Conservation (phyloP, 352 stramenopile species). For the Pythium sp. region DNA sequence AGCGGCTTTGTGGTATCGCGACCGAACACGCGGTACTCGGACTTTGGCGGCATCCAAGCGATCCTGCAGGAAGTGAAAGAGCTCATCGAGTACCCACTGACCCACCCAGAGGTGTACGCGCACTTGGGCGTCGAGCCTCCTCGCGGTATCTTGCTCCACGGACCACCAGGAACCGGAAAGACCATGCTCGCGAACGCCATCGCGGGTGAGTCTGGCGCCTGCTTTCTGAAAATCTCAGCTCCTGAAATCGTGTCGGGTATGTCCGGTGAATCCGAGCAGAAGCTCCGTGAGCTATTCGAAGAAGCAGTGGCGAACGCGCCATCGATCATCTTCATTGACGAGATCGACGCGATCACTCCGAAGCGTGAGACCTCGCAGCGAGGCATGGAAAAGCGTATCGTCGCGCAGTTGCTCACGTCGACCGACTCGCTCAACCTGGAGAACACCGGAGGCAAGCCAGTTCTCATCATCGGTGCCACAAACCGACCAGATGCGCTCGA, state of each 20-base stretch:
- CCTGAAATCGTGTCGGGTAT: slow-evolving; percentile 95
- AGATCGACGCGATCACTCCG: slow-evolving; percentile 96
- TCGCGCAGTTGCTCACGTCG: slow-evolving; percentile 94
- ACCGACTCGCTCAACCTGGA: slow-evolving; percentile 89
- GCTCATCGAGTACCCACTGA: slow-evolving; percentile 95
- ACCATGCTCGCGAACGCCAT: slow-evolving; percentile 93
- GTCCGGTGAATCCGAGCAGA: slow-evolving; percentile 88
- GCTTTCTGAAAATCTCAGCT: slow-evolving; percentile 86
- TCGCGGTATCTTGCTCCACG: slow-evolving; percentile 90
- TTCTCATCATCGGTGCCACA: slow-evolving; percentile 97
- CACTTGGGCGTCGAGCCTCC: slow-evolving; percentile 92
- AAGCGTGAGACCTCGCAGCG: slow-evolving; percentile 91
- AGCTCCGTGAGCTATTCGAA: slow-evolving; percentile 92
- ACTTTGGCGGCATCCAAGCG: slow-evolving; percentile 87
- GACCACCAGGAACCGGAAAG: slow-evolving; percentile 92
- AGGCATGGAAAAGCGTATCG: slow-evolving; percentile 97
- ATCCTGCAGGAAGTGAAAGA: slow-evolving; percentile 90
- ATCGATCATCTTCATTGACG: slow-evolving; percentile 98
- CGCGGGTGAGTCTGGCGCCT: slow-evolving; percentile 89
- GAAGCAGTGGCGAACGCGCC: slow-evolving; percentile 92
- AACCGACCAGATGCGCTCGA: slow-evolving; percentile 98
- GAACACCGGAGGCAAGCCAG: slow-evolving; percentile 88
- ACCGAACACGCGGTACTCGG: slow-evolving; percentile 77
- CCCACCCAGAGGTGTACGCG: slow-evolving; percentile 91
- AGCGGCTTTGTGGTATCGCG: slow-evolving; percentile 71